phyloP scores from a whole-genome alignment of 108 stramenopile genomes.

The Pseudonitzschia delicatissima region DNA sequence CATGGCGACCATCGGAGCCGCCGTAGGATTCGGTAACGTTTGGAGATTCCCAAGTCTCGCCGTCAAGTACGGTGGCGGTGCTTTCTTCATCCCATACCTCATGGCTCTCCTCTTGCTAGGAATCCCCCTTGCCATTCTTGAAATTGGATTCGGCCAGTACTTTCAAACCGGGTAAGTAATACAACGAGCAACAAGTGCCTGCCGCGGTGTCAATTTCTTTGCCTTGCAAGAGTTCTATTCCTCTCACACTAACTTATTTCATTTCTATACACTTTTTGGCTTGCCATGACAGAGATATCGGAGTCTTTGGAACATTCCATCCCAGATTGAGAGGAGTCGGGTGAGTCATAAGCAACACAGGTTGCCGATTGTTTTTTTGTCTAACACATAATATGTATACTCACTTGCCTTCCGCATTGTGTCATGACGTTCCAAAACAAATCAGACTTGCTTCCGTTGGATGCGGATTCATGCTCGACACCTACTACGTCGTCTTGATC shows the following conservation, averaged over 20 bases:
- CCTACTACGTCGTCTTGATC: conserved; percentile 54
- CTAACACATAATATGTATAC: too few species aligned
- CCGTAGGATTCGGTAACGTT: conserved; percentile 71
- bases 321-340: conserved; percentile 51
- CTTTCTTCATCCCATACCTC: conserved; percentile 51
- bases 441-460: conserved; percentile 32
- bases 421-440: background rate
- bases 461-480: conserved; percentile 47
- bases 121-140: conserved; percentile 56
- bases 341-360: too few species aligned
- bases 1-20: conserved; percentile 55
- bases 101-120: conserved; percentile 65
- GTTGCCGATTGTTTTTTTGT: too few species aligned
- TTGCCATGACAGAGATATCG: conserved; percentile 25
- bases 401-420: too few species aligned
- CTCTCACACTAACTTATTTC: background rate
- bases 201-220: too few species aligned
- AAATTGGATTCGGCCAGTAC: conserved; percentile 62
- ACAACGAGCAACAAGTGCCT: too few species aligned
- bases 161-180: conserved; percentile 37
- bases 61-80: conserved; percentile 56
- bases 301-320: conserved; percentile 60
- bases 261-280: background rate
- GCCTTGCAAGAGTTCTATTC: too few species aligned
- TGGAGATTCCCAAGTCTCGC: conserved; percentile 76